phyloP scores from a whole-genome alignment of 2,329 filamentous ascomycete genomes.

The Beauveria varroae region DNA sequence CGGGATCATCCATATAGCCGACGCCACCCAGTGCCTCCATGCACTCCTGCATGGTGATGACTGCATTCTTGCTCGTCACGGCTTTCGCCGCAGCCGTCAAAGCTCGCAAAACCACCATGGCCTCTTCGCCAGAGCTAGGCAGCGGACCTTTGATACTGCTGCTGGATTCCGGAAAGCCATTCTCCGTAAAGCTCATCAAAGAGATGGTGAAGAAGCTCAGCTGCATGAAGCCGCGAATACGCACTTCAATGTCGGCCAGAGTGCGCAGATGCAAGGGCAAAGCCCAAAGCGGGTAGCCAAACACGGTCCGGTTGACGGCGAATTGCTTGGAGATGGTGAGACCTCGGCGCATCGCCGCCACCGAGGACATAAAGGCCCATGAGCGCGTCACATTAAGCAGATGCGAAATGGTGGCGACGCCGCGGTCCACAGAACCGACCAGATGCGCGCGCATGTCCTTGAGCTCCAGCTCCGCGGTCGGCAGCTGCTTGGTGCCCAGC shows the following conservation, averaged over 20 bases:
- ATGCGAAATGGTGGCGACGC: conserved; percentile 13
- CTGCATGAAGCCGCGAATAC: conserved; percentile 6
- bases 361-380: conserved; percentile 9
- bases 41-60: conserved; percentile 12
- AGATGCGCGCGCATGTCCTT: conserved; percentile 11
- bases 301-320: conserved; percentile 1
- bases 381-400: conserved; percentile 13
- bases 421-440: conserved; percentile 11
- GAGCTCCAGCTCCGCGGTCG: conserved; percentile 13
- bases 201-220: conserved; percentile 11
- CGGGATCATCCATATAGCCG: conserved; percentile 14
- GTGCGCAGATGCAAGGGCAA: conserved; percentile 13
- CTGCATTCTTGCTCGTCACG: conserved; percentile 11
- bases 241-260: conserved; percentile 12
- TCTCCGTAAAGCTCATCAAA: conserved; percentile 13
- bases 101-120: conserved; percentile 6
- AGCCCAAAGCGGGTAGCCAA: conserved; percentile 12
- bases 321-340: conserved; percentile 11
- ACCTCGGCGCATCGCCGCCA: conserved; percentile 9
- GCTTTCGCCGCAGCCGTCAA: conserved; percentile 12
- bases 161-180: neutral
- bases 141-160: neutral
- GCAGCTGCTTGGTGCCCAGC: conserved; percentile 14
- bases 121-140: conserved; percentile 1
- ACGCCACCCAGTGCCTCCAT: conserved; percentile 14